These are phyloP conservation scores for Brettanomyces bruxellensis DNA, from an alignment of 805 yeast species.

Conservation along the genomic window DNA sequence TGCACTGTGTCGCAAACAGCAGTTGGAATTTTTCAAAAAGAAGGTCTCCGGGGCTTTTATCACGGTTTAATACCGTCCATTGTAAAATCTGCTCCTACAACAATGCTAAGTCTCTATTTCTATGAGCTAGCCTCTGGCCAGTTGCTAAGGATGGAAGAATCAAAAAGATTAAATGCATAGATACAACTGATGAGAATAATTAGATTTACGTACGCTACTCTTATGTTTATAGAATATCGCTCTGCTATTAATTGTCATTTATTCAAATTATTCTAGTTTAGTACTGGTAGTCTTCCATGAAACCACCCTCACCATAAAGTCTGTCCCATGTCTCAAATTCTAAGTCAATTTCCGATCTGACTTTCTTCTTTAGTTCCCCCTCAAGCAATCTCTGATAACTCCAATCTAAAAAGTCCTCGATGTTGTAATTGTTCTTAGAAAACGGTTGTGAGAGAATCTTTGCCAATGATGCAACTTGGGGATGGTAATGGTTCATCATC, in stretches of 20 bases:
- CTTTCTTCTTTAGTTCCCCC: constrained; percentile 52
- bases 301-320: constrained; percentile 27
- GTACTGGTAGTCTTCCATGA: constrained; percentile 10
- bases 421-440: constrained; percentile 72
- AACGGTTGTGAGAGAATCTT: constrained; percentile 85
- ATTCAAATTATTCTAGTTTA: background rate
- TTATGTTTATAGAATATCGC: no score
- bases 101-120: constrained; percentile 29
- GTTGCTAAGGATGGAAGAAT: constrained; percentile 6
- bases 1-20: constrained; percentile 19
- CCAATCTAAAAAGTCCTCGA: constrained; percentile 95
- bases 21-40: constrained; percentile 34
- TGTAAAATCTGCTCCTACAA: constrained; percentile 72
- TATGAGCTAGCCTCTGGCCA: constrained; percentile 23
- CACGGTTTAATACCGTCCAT: constrained; percentile 66
- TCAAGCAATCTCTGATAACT: constrained; percentile 58
- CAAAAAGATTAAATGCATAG: background rate
- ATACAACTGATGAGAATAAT: no score
- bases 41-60: constrained; percentile 65
- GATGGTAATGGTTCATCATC: constrained; percentile 75
- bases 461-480: constrained; percentile 89
- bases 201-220: background rate
- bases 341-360: constrained; percentile 67
- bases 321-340: constrained; percentile 55
- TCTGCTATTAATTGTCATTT: no score